These are phyloP conservation scores for Penicillium mononematosum DNA, from an alignment of 495 filamentous ascomycete species.

Conservation along the genomic window DNA sequence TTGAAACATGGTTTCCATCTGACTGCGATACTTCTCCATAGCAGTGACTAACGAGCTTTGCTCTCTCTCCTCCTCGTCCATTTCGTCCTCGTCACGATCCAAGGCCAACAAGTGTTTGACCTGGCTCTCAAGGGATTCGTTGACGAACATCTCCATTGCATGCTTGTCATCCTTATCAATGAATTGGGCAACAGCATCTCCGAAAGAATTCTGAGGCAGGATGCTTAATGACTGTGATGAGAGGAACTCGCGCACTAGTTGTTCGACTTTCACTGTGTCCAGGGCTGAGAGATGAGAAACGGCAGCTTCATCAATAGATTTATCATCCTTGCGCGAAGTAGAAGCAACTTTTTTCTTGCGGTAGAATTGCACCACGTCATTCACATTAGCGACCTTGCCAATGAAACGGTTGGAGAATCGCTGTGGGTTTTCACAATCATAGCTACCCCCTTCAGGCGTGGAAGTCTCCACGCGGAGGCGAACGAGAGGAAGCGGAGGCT, in stretches of 20 bases:
- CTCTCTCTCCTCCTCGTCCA: constrained; percentile 60
- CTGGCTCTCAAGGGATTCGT: constrained; percentile 72
- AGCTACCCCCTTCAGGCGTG: constrained; percentile 80
- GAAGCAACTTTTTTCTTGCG: constrained; percentile 67
- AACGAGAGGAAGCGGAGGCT: constrained; percentile 74
- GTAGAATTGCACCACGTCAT: constrained; percentile 91
- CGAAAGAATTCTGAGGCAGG: constrained; percentile 84
- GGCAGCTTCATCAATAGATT: constrained; percentile 55
- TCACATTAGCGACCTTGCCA: constrained; percentile 86
- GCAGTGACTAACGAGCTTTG: constrained; percentile 57
- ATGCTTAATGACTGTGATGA: constrained; percentile 83
- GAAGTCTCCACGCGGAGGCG: constrained; percentile 89
- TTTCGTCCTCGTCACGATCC: constrained; percentile 65
- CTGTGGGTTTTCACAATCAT: constrained; percentile 93
- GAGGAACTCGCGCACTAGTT: constrained; percentile 82
- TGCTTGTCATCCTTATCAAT: constrained; percentile 95
- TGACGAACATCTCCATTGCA: constrained; percentile 86
- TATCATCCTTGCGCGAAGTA: constrained; percentile 39
- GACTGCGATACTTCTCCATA: constrained; percentile 68
- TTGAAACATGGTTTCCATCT: constrained; percentile 70
- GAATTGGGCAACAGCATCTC: constrained; percentile 90
- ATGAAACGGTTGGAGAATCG: constrained; percentile 93
- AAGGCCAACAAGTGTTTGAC: constrained; percentile 68
- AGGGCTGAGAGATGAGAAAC: constrained; percentile 58
- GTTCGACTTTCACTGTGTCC: constrained; percentile 82